These are phyloP conservation scores for Candida sonorensis DNA, from an alignment of 805 yeast genomes.

Conservation along the genomic window DNA sequence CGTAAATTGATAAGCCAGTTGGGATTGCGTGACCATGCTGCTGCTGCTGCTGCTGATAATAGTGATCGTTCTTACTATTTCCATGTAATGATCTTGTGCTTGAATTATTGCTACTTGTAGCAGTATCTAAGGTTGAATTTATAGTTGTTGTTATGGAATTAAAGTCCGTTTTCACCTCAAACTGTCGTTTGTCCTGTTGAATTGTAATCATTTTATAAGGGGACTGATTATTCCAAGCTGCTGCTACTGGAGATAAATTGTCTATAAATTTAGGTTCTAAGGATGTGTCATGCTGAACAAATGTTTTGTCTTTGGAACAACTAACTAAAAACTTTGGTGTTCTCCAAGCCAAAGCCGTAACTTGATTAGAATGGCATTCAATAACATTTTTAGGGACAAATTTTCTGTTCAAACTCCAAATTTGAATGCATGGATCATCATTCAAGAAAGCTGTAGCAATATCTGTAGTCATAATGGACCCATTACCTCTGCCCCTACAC, in stretches of 20 bases:
- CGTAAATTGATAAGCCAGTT: no score
- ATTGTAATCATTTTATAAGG: slow-evolving; percentile 43
- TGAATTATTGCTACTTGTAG: not conserved
- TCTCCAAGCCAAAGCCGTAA: slow-evolving; percentile 54
- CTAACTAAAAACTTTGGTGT: slow-evolving; percentile 40
- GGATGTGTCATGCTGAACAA: slow-evolving; percentile 42
- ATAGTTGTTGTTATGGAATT: slow-evolving; percentile 7
- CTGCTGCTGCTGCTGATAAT: no score
- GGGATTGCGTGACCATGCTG: no score
- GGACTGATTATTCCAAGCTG: slow-evolving; percentile 50
- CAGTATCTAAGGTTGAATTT: slow-evolving; percentile 7
- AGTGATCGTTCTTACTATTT: not conserved
- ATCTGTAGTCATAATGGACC: slow-evolving; percentile 47
- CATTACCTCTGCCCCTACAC: slow-evolving; percentile 38
- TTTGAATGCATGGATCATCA: slow-evolving; percentile 62
- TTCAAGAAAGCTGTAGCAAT: slow-evolving; percentile 69
- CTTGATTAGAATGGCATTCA: slow-evolving; percentile 40
- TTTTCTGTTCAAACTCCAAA: slow-evolving; percentile 65
- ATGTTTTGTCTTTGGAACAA: slow-evolving; percentile 42
- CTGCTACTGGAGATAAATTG: slow-evolving; percentile 42
- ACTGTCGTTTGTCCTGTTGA: slow-evolving; percentile 41
- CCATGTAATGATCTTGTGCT: not conserved
- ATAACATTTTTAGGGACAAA: slow-evolving; percentile 59
- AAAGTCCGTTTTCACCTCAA: slow-evolving; percentile 19
- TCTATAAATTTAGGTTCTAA: slow-evolving; percentile 38